These are phyloP conservation scores for Tetracladium marchalianum DNA, from an alignment of 495 filamentous ascomycete genomes.

Conservation along the genomic window DNA sequence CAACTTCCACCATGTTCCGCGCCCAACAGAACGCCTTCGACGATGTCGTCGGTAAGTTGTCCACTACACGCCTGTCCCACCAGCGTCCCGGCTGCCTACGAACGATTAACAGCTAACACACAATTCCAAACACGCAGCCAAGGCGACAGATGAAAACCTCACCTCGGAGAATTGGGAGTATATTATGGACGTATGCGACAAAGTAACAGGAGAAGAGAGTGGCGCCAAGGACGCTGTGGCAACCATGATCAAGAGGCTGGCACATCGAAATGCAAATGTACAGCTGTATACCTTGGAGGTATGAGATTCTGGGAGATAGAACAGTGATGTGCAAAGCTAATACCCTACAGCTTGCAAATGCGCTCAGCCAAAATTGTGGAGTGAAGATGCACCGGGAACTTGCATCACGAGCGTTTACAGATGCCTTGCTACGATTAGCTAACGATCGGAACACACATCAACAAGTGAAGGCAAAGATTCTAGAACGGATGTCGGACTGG, in stretches of 20 bases:
- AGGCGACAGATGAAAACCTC: conserved; percentile 97
- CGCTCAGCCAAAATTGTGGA: conserved; percentile 91
- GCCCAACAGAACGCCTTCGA: conserved; percentile 72
- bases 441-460: conserved; percentile 91
- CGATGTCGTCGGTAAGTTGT: conserved; percentile 63
- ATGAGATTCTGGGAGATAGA: conserved; percentile 10
- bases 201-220: conserved; percentile 49
- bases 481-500: conserved; percentile 96
- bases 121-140: conserved; percentile 46
- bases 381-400: conserved; percentile 86
- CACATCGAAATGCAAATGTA: conserved; percentile 98
- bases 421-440: conserved; percentile 83
- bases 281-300: conserved; percentile 97
- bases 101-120: conserved; percentile 5
- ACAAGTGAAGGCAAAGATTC: conserved; percentile 92
- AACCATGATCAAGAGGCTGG: conserved; percentile 89
- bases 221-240: conserved; percentile 87
- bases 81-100: conserved; percentile 3
- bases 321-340: background rate
- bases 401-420: conserved; percentile 89
- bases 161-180: conserved; percentile 98
- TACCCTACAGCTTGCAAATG: conserved; percentile 66
- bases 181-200: conserved; percentile 98
- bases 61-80: background rate
- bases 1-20: conserved; percentile 54